Evolutionary conservation across 371 early-diverging fungal species (phyloP), one percentile per base, ranked within the genome.

Genomic region (Haplosporangium sp.): DNA sequence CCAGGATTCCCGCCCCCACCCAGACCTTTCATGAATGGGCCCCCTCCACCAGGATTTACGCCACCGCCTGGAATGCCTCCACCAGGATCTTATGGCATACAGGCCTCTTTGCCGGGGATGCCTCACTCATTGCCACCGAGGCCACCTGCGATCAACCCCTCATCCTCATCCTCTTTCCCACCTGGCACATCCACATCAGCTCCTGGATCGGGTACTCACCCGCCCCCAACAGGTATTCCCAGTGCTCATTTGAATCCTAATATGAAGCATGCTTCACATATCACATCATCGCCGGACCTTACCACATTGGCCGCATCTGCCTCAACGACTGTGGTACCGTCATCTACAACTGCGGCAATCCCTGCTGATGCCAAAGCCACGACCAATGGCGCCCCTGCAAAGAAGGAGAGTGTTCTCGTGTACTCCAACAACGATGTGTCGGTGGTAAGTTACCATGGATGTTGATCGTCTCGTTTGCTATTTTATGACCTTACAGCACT

Each of bases 251-350:
- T 77, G 70, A 67, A 70, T 61, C 65, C 63, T 67, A 68, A 68
- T 56, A 64, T 77, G 72, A 68, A 72, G 68, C 64, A 77, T 47
- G 45, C 68, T 55, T 67, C 68, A 61, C 72, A 71, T 65, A 61
- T 72, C 69, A 72, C 72, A 63, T 72, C 73, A 47, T 64, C 73
- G 16, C 67, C 72, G 52, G 79, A 72, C 14, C 54, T 68, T 12
- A 70, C 67, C n/a, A 70, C 68, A 12, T 40, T 60, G 60, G 57
- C 65, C 8, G 40, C 69, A 3, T 40, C 53, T n/a, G 51, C 63
- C 6, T 23, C 73, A 11, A 70, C 67, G 12, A 70, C 68, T 7
- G 23, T 60, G 60, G 57, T 62, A 5, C 29, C 69, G 6, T 40
- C 53, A 13, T 45, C 63, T 7, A 21, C 73, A 6, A 45, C 63